Percentiles rank a stretch among this genome's conserved stretches.
These are phyloP conservation scores for Hypomyces rosellus DNA, from an alignment of 2,329 filamentous ascomycete genomes.

Conservation along the genomic window DNA sequence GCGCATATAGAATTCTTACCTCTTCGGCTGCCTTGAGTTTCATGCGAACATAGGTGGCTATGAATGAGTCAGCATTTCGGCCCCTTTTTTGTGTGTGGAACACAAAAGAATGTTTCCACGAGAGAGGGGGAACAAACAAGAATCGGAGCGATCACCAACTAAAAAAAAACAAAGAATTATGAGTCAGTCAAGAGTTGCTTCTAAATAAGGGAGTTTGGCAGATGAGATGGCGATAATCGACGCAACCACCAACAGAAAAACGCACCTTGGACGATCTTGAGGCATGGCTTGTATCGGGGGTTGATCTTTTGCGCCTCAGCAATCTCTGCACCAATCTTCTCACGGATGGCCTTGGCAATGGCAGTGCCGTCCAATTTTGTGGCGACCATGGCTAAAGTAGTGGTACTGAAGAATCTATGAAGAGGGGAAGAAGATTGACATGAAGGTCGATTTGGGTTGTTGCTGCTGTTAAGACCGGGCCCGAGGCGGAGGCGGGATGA, in stretches of 20 bases:
- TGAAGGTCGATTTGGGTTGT: not conserved
- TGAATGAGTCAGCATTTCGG: slow-evolving; percentile 23
- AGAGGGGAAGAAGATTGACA: slow-evolving; percentile 2
- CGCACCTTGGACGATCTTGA: slow-evolving; percentile 92
- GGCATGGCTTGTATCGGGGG: slow-evolving; percentile 77
- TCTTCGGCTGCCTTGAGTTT: slow-evolving; percentile 96
- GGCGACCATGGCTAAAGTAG: slow-evolving; percentile 66
- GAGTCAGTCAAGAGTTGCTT: slow-evolving; percentile 16
- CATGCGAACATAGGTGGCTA: slow-evolving; percentile 98
- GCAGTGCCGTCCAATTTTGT: slow-evolving; percentile 92
- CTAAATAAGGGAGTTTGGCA: not conserved
- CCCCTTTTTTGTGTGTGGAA: not conserved
- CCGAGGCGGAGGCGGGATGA: not conserved
- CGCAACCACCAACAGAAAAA: slow-evolving; percentile 3
- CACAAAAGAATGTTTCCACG: not conserved
- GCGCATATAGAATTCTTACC: slow-evolving; percentile 41
- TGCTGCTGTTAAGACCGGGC: too few species aligned
- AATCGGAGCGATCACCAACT: slow-evolving; percentile 93
- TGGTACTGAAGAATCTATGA: slow-evolving; percentile 37
- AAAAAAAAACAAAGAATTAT: slow-evolving; percentile 46
- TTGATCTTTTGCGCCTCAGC: slow-evolving; percentile 73
- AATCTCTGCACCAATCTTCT: slow-evolving; percentile 74
- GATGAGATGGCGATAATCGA: not conserved
- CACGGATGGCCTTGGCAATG: slow-evolving; percentile 87
- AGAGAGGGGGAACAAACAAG: slow-evolving; percentile 46